Evolutionary conservation across 805 yeast genomes (phyloP).

Genomic region (Teunomyces tritomae): DNA sequence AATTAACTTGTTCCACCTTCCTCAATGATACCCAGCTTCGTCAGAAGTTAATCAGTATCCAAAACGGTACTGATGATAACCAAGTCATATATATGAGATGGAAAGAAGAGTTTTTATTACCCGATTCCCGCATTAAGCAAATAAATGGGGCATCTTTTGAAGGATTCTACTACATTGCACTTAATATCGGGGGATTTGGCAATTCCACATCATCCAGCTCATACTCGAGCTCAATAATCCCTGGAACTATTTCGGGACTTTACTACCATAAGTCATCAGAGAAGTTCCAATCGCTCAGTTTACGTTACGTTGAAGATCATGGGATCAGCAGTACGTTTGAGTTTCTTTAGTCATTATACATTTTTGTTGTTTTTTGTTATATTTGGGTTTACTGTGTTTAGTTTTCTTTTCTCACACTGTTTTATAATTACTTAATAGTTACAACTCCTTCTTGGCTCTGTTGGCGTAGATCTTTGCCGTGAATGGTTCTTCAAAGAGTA

Average conservation of each 20-base stretch:
- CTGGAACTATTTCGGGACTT: conserved; percentile 75
- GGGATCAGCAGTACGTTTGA: conserved; percentile 33
- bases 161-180: conserved; percentile 86
- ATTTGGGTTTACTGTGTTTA: not conserved
- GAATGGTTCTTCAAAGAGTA: conserved; percentile 92
- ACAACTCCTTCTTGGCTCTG: conserved; percentile 40
- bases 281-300: conserved; percentile 72
- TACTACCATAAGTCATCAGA: conserved; percentile 82
- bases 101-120: conserved; percentile 87
- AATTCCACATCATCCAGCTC: not conserved
- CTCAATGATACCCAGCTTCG: conserved; percentile 37
- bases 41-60: conserved; percentile 26
- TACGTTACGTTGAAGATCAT: conserved; percentile 51
- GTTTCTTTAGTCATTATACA: conserved; percentile 13
- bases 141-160: conserved; percentile 80
- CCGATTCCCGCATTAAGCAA: conserved; percentile 66
- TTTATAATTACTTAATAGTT: not conserved
- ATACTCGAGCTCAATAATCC: conserved; percentile 22
- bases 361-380: not conserved
- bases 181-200: conserved; percentile 53
- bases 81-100: conserved; percentile 78
- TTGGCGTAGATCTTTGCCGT: conserved; percentile 88
- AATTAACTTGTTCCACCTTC: conserved; percentile 48
- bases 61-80: conserved; percentile 28
- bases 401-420: not conserved